phyloP scores from a whole-genome alignment of 2,329 filamentous ascomycete genomes.

The Colletotrichum cordylinicola region DNA sequence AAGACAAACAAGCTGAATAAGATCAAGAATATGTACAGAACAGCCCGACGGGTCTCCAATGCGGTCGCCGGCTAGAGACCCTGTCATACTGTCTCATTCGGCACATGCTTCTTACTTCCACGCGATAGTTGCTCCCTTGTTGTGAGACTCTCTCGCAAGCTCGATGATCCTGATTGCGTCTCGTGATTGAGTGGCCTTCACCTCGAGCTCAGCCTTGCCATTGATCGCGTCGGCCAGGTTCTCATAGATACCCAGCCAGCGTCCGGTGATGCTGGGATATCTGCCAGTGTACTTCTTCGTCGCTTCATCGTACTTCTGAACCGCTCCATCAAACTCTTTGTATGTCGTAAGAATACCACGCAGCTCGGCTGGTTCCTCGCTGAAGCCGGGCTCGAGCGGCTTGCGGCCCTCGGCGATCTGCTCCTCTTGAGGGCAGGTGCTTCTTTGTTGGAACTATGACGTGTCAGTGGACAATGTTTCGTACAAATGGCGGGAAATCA shows the following conservation, averaged over 20 bases:
- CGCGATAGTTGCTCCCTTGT: constrained; percentile 33
- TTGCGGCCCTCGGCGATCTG: constrained; percentile 31
- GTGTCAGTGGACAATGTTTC: constrained; percentile 1
- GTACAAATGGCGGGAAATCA: background rate
- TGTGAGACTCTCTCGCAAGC: constrained; percentile 44
- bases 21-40: background rate
- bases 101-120: constrained; percentile 25
- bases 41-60: fast-evolving
- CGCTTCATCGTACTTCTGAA: constrained; percentile 34
- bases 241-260: constrained; percentile 45
- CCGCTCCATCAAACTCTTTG: constrained; percentile 34
- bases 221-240: constrained; percentile 44
- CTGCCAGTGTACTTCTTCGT: constrained; percentile 38
- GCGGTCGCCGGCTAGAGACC: fast-evolving
- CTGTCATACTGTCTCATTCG: background rate
- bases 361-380: constrained; percentile 37
- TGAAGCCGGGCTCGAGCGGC: constrained; percentile 33
- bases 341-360: constrained; percentile 39
- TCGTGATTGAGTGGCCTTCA: constrained; percentile 42
- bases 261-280: constrained; percentile 43
- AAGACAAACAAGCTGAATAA: background rate
- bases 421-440: constrained; percentile 42
- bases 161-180: constrained; percentile 46
- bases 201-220: constrained; percentile 41
- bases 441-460: constrained; percentile 20